Base-by-base conservation (phyloP, 306 rosid species). In the Castanopsis chinensis region DNA sequence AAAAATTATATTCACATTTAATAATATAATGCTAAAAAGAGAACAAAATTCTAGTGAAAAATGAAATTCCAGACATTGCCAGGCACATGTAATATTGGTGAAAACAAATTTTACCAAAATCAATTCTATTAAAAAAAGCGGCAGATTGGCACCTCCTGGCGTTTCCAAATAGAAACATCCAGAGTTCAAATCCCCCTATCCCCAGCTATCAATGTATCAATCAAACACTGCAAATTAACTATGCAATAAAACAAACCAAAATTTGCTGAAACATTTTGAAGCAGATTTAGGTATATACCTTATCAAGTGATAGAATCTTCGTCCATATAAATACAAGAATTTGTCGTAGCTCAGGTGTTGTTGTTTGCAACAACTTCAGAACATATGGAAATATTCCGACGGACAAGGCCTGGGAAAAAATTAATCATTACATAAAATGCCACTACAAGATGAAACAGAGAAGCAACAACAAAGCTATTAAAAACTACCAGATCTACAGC, bases 271-370 rank as follows among this genome's bases (percentile, higher is more conserved):
- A 14, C 67, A 78, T 65, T 69, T 45, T 27, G 68, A 76, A 81
- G 30, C 23, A 79, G 60, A 73, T 82, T 18, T 17, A 71, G 45
- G 61, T 45, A 68, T 84, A 96, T 84, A 96, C 99, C 98, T 96
- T 96, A 78, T 96, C 99, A 78, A 93, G 98, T 55, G 99, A 98
- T 78, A 96, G 91, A 88, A 96, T 92, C 84, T 96, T 96, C 14
- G 99, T 91, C 99, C 99, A 96, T 57, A 96, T 96, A 84, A 96
- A 96, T 59, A 96, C 99, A 80, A 96, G 98, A 86, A 96, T 93
- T 75, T 93, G 97, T 6, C 98, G 90, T 75, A 96, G 89, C 79
- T 96, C 99, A 25, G 98, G 91, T 72, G 97, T 96, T 45, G 97
- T 96, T 27, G 98, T 93, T 91, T 91, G 98, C 83, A 96, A 85